These are phyloP conservation scores for Phanerochaete carnosa DNA, from an alignment of 768 basidiomycete genomes.

Conservation along the genomic window DNA sequence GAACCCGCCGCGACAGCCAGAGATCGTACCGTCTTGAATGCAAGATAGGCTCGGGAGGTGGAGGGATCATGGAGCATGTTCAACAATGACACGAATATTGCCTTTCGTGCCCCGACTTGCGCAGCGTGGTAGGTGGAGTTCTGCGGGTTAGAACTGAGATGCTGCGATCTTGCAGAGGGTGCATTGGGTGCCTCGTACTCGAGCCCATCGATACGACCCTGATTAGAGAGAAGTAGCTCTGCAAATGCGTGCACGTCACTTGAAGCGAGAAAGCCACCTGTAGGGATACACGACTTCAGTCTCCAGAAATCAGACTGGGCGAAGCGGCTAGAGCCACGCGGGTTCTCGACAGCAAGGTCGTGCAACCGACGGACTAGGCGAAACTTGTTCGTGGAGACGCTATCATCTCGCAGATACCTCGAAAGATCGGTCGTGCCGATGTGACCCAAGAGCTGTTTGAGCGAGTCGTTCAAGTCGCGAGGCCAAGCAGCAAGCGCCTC, in stretches of 20 bases:
- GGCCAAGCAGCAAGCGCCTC: conserved; percentile 78
- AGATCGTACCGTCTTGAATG: conserved; percentile 64
- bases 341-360: conserved; percentile 38
- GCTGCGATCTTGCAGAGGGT: not conserved
- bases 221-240: conserved; percentile 52
- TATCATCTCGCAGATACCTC: conserved; percentile 51
- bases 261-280: conserved; percentile 46
- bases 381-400: conserved; percentile 74
- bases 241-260: conserved; percentile 75
- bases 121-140: not conserved
- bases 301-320: conserved; percentile 74
- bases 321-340: conserved; percentile 45
- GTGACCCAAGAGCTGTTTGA: conserved; percentile 44
- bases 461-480: conserved; percentile 46
- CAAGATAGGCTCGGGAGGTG: conserved; percentile 47
- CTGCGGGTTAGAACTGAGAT: not conserved
- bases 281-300: conserved; percentile 74
- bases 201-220: conserved; percentile 62
- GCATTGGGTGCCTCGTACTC: conserved; percentile 36
- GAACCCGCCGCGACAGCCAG: conserved; percentile 41
- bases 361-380: conserved; percentile 65
- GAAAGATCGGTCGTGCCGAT: conserved; percentile 47
- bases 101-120: conserved; percentile 29
- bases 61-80: conserved; percentile 53
- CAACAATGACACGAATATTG: conserved; percentile 52